Base-by-base conservation (phyloP, 495 filamentous ascomycete genomes). In the Pyronema omphalodes region DNA sequence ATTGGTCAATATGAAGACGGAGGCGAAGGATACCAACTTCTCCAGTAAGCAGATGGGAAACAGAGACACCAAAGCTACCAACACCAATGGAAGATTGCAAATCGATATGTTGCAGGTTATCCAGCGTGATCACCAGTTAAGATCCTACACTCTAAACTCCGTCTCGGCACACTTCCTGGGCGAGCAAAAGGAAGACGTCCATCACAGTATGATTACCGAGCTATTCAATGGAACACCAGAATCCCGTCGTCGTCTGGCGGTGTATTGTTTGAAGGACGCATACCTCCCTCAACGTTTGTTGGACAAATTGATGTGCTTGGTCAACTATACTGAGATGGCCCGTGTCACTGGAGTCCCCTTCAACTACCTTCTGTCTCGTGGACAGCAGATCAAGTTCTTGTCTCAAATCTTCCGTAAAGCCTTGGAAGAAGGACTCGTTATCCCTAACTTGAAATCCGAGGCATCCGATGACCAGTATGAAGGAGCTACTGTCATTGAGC, bases 261-360 rank as follows among this genome's bases (percentile, higher is more conserved):
- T 99, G 3, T 99, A 99, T 68, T 99, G 91, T 71, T 69, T 99
- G 51, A 99, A 99, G 68, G 91, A 99, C 72, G 91, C 91, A 7
- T 96, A 94, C 60, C 71, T 99, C 9, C 91, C 91, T 5, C 93
- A 96, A 63, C 71, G 91, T 40, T 69, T 99, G 53, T 86, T 99
- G 78, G 91, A 99, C 67, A 99, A 99, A 62, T 73, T 99, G 34
- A 95, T 93, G 68, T 95, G 91, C 67, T 73, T 99, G 29, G 82
- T 93, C 64, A 99, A 99, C 67, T 95, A 95, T 62, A 96, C 91
- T 0, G 91, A 99, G 68, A 99, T 99, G 91, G 91, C 91, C 40
- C 91, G 91, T 76, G 91, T 99, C 64, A 99, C 91, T 14, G 91
- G 91, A 56, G 88, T 99, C 0, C 93, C 91, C 0, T 99, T 96